Base-by-base conservation (phyloP, 1,284 basidiomycete genomes). In the Ceratobasidium sp. region DNA sequence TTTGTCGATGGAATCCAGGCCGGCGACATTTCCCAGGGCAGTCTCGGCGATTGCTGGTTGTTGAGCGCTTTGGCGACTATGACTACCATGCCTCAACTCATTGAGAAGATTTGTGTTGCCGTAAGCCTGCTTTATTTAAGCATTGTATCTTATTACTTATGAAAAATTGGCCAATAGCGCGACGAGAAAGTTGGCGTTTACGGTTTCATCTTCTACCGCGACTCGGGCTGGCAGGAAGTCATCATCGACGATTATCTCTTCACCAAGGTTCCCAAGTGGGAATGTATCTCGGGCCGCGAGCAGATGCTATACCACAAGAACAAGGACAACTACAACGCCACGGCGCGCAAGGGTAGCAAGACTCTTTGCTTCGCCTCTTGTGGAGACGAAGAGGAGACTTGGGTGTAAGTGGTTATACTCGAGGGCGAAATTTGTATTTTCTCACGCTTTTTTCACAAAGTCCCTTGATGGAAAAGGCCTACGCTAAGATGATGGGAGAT, bases 151-250 rank as follows among this genome's bases (percentile, higher is more conserved):
- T 39, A n/a, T 12, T 4, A 23, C 28, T 26, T 18, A 18, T 60
- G 20, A 9, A 15, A 20, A 13, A 20, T 63, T 1, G 60, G 42
- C 77, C 49, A 60, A 10, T 76, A 90, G 89, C 84, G 87, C 56
- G 88, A 90, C 79, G 88, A 89, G 80, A 79, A 81, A 72, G 87
- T 89, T 28, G 89, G 89, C 2, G 86, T 90, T 13, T 90, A 90
- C 80, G 89, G 89, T 3, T 82, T 82, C 63, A 81, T 80, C 28
- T 82, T 82, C 69, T 80, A 77, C 56, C 61, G 81, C 12, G 79
- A 81, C 69, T 80, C 72, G 7, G 67, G 79, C 23, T 81, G 81
- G 81, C 63, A 80, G 18, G 79, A 81, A 51, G 81, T 82, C 33
- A 75, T 77, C 42, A 76, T 77, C 66, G 78, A 79, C 49, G 78